Percentiles rank a stretch among this genome's conserved stretches.
phyloP scores from a whole-genome alignment of 2,329 filamentous ascomycete species.

The Ascochyta koolunga region DNA sequence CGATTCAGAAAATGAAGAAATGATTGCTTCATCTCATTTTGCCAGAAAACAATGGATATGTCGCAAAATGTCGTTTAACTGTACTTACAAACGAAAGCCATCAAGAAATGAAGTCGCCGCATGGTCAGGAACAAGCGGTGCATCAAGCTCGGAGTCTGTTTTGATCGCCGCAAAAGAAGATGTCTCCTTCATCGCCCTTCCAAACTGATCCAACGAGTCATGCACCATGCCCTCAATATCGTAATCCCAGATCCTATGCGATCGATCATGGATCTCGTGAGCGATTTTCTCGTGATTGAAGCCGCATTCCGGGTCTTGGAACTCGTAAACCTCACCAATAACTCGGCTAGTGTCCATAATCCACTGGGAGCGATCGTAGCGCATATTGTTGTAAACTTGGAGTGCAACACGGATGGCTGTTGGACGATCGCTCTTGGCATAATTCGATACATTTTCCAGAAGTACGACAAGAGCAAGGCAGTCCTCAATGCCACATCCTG shows the following conservation, averaged over 20 bases:
- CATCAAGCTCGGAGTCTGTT: too few relatives aligned
- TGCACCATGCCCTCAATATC: slow-evolving; percentile 18
- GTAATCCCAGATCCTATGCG: slow-evolving; percentile 22
- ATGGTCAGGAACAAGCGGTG: too few relatives aligned
- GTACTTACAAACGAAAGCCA: too few relatives aligned
- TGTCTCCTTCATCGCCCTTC: background rate
- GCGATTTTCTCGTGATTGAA: slow-evolving; percentile 6
- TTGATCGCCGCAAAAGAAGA: background rate
- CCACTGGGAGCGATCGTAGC: slow-evolving; percentile 19
- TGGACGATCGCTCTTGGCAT: background rate
- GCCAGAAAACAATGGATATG: too few relatives aligned
- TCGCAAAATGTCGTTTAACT: too few relatives aligned
- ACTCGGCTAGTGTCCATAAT: slow-evolving; percentile 17
- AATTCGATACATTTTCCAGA: background rate
- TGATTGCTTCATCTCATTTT: too few relatives aligned
- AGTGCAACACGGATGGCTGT: slow-evolving; percentile 12
- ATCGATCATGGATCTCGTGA: slow-evolving; percentile 13
- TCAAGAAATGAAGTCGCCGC: too few relatives aligned
- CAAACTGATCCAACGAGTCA: background rate
- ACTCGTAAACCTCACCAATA: slow-evolving; percentile 21
- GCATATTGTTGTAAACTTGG: slow-evolving; percentile 15
- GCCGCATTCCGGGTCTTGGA: slow-evolving; percentile 4
- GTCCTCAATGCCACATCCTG: slow-evolving; percentile 27
- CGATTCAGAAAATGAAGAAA: too few relatives aligned
- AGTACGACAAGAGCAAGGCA: slow-evolving; percentile 36